These are phyloP conservation scores for Fabrea salina DNA, from an alignment of 169 alveolate genomes.

Conservation along the genomic window DNA sequence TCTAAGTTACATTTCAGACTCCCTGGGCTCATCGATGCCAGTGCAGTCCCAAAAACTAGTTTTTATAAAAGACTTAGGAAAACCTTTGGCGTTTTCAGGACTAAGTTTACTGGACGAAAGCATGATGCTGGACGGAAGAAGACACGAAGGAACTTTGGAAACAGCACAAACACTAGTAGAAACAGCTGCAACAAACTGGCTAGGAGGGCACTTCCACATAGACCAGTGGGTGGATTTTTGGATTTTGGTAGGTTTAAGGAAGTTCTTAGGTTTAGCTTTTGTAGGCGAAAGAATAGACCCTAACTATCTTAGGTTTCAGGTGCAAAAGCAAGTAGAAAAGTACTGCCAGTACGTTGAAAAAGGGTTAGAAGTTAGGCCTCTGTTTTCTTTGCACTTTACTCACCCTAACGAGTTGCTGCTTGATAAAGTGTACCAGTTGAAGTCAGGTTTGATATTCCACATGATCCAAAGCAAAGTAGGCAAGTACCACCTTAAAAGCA, in stretches of 20 bases:
- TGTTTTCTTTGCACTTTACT: constrained; percentile 9
- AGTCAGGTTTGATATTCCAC: constrained; percentile 48
- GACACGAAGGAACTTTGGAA: constrained; percentile 35
- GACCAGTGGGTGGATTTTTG: constrained; percentile 38
- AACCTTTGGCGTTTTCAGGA: constrained; percentile 31
- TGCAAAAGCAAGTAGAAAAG: constrained; percentile 33
- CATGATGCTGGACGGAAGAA: constrained; percentile 8
- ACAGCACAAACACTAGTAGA: constrained; percentile 18
- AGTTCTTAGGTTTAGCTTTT: constrained; percentile 31
- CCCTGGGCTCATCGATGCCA: constrained; percentile 28
- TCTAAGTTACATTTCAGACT: not conserved
- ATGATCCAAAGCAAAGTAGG: constrained; percentile 50
- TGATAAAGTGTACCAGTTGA: constrained; percentile 16
- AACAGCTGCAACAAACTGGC: constrained; percentile 32
- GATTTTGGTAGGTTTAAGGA: constrained; percentile 45
- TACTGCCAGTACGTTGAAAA: constrained; percentile 29
- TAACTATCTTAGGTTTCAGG: constrained; percentile 28
- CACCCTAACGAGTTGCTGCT: constrained; percentile 42
- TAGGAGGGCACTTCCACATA: constrained; percentile 38
- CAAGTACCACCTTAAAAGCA: constrained; percentile 33
- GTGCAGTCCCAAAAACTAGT: constrained; percentile 8
- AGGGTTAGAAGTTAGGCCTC: constrained; percentile 48
- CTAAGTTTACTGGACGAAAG: constrained; percentile 40
- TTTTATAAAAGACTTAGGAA: constrained; percentile 28
- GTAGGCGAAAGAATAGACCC: constrained; percentile 33